Evolutionary conservation across 2,329 filamentous ascomycete species (phyloP), one percentile per base, ranked within the genome.

Genomic region (Fusarium sambucinum): DNA sequence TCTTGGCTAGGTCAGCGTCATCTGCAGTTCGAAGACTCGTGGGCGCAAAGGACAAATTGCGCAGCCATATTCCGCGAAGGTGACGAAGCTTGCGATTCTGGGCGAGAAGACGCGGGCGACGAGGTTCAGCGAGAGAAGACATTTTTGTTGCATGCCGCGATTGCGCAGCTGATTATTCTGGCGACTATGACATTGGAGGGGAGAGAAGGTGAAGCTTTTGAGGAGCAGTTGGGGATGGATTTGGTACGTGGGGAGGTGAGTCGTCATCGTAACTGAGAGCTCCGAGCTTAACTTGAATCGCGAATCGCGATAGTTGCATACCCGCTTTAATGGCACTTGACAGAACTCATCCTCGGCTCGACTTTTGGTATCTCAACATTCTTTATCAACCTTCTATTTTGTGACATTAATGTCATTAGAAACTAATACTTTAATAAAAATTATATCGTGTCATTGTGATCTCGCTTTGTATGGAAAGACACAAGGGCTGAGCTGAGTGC

Each of bases 71-170:
- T 70, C 93, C 93, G 73, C 92, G 90, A 6, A 97, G 86, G 82
- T 97, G 94, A 55, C 95, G 90, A 54, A 98, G 85, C 78, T 91
- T 94, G 77, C 94, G 92, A 78, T 97, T 97, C 85, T 96, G 86
- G 19, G 87, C 82, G 30, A 89, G 80, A 66, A 90, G 82, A 41
- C 85, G 82, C 40, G 86, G 85, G 40, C 83, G 80, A 45, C 79
- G 77, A 32, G 76, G 76, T 71, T 80, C 78, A 59, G 77, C 74
- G 62, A 80, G 72, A 63, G 76, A 72, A 46, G 79, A 79, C 79
- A 80, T 80, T 59, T 32, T 33, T 33, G 37, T 33, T 33, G 30
- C 71, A 72, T 72, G 71, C 63, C 70, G 66, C 63, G 35, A 33
- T 46, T 51, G 27, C 33, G 68, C 65, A 73, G 71, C 68, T 55